Conservation (phyloP, 495 filamentous ascomycete genomes). For the Staphylotrichum tortipilum region DNA sequence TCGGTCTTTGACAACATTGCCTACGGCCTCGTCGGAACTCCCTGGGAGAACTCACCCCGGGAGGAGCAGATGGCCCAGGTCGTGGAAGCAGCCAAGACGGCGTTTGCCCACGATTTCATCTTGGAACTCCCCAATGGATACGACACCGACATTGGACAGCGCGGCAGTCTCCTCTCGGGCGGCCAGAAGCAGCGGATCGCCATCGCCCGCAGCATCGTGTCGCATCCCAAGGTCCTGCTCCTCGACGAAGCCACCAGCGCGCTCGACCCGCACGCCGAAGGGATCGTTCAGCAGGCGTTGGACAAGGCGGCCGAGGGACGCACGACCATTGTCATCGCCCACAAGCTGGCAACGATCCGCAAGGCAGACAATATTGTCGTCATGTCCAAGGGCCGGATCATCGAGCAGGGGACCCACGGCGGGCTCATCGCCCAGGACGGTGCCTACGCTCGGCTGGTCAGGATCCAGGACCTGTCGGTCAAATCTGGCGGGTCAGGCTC, state of each 20-base stretch:
- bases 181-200: slow-evolving; percentile 54
- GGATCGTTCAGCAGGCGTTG: slow-evolving; percentile 56
- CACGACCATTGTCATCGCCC: slow-evolving; percentile 70
- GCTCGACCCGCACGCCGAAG: slow-evolving; percentile 59
- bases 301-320: slow-evolving; percentile 54
- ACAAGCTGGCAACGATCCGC: slow-evolving; percentile 57
- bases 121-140: slow-evolving; percentile 48
- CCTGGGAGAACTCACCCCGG: slow-evolving; percentile 38
- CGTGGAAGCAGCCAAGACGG: slow-evolving; percentile 45
- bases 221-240: slow-evolving; percentile 66
- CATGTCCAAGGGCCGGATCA: slow-evolving; percentile 47
- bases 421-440: slow-evolving; percentile 47
- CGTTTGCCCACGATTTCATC: slow-evolving; percentile 50
- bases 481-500: slow-evolving; percentile 29
- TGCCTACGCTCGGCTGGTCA: slow-evolving; percentile 38
- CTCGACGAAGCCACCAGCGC: slow-evolving; percentile 75
- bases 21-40: slow-evolving; percentile 50
- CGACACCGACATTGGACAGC: slow-evolving; percentile 47
- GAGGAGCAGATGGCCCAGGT: slow-evolving; percentile 45
- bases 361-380: slow-evolving; percentile 64
- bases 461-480: slow-evolving; percentile 46
- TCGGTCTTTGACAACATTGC: slow-evolving; percentile 57
- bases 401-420: slow-evolving; percentile 59
- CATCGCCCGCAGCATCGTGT: slow-evolving; percentile 57
- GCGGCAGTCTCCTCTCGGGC: slow-evolving; percentile 39